Evolutionary conservation across 257 asterid species (phyloP).

Genomic region (Solanum tarijense): DNA sequence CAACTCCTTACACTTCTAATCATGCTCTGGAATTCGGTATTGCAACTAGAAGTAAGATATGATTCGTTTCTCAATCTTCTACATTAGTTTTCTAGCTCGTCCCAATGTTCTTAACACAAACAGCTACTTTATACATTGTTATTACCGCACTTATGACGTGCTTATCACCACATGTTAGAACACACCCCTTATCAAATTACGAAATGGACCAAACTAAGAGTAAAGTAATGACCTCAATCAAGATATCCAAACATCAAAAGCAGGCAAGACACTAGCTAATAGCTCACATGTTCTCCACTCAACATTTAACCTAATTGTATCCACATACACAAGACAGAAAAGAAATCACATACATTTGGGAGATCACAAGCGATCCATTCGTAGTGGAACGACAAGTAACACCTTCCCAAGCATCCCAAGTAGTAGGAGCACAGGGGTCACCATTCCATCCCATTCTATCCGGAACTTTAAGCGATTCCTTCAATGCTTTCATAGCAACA

Average conservation of each 20-base stretch:
- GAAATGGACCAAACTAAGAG: neutral
- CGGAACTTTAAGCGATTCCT: slow-evolving; percentile 87
- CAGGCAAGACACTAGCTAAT: neutral
- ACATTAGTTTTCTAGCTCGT: neutral
- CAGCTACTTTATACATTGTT: neutral
- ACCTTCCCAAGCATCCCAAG: slow-evolving; percentile 99
- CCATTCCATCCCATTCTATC: slow-evolving; percentile 99
- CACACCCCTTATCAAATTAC: neutral
- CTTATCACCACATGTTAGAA: neutral
- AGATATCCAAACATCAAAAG: neutral
- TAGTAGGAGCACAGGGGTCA: slow-evolving; percentile 98
- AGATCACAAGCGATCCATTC: slow-evolving; percentile 54
- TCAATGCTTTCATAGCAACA: slow-evolving; percentile 76
- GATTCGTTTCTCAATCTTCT: neutral
- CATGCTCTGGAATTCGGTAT: neutral
- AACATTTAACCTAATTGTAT: neutral
- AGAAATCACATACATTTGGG: slow-evolving; percentile 61
- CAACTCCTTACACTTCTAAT: neutral
- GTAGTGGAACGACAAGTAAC: slow-evolving; percentile 64
- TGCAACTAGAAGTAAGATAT: neutral
- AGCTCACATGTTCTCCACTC: neutral
- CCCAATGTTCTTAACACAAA: neutral
- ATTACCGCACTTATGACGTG: neutral
- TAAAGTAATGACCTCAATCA: neutral
- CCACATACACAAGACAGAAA: neutral